These are phyloP conservation scores for Cordyceps javanica DNA, from an alignment of 2,329 filamentous ascomycete genomes.

Conservation along the genomic window DNA sequence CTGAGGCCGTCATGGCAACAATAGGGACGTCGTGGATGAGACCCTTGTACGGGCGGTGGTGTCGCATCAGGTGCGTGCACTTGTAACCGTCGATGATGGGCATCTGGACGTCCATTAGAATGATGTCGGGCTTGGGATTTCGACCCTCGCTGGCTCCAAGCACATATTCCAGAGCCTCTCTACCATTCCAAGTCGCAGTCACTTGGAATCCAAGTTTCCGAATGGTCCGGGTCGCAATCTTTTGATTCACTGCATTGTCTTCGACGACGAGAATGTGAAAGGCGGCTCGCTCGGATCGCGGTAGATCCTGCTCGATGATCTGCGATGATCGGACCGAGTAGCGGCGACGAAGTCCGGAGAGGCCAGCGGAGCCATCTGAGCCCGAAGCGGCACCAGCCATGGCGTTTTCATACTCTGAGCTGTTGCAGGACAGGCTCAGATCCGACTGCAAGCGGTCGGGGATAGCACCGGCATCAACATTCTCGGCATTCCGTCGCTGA, in stretches of 20 bases:
- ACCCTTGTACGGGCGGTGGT: constrained; percentile 57
- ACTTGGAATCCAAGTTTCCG: constrained; percentile 67
- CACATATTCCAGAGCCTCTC: constrained; percentile 72
- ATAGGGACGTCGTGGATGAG: constrained; percentile 61
- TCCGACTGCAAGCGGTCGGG: constrained; percentile 62
- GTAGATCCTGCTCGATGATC: constrained; percentile 41
- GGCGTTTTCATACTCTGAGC: constrained; percentile 53
- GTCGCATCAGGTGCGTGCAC: constrained; percentile 66
- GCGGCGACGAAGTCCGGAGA: constrained; percentile 23
- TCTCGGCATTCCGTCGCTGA: constrained; percentile 37
- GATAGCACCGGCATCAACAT: constrained; percentile 58
- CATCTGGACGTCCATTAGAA: constrained; percentile 76
- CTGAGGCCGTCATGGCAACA: constrained; percentile 75
- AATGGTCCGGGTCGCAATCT: constrained; percentile 71
- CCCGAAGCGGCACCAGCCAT: constrained; percentile 33
- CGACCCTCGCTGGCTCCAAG: constrained; percentile 44
- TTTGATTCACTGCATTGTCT: constrained; percentile 71
- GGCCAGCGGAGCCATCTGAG: constrained; percentile 22
- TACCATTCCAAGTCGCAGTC: constrained; percentile 68
- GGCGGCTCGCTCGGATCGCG: constrained; percentile 51
- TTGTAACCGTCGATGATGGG: constrained; percentile 72
- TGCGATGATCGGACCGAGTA: constrained; percentile 29
- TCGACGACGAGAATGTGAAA: constrained; percentile 72
- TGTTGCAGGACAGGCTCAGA: constrained; percentile 59
- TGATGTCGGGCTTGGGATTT: constrained; percentile 60